These are phyloP conservation scores for Blastobotrys americana DNA, from an alignment of 805 yeast genomes.

Conservation along the genomic window DNA sequence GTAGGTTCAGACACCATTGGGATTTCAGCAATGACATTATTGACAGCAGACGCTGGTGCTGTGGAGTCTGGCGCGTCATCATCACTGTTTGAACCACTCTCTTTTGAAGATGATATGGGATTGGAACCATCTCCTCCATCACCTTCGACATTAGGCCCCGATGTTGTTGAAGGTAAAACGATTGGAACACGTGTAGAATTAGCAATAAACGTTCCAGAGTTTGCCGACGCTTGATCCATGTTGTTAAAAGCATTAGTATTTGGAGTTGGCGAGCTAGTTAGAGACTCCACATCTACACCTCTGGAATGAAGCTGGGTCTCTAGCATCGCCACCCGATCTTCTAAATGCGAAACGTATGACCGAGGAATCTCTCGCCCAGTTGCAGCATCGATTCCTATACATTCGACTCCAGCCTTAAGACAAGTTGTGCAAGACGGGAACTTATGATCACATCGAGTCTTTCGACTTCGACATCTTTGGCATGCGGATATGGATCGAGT, in stretches of 20 bases:
- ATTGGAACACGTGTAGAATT: not conserved
- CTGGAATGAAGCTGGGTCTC: slow-evolving; percentile 42
- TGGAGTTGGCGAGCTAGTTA: too few relatives aligned
- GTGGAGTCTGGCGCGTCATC: slow-evolving; percentile 3
- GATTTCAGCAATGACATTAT: slow-evolving; percentile 23
- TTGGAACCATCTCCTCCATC: not conserved
- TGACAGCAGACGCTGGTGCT: slow-evolving; percentile 15
- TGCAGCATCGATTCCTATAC: slow-evolving; percentile 80
- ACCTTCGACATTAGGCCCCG: not conserved
- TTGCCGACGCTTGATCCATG: not conserved
- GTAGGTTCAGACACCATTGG: slow-evolving; percentile 24
- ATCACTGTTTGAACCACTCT: not conserved
- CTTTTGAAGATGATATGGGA: not conserved
- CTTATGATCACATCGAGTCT: slow-evolving; percentile 59
- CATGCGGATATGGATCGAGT: slow-evolving; percentile 70
- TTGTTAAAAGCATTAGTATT: too few relatives aligned
- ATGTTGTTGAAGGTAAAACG: not conserved
- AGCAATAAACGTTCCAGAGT: not conserved
- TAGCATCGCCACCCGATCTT: slow-evolving; percentile 52
- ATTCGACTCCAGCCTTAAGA: slow-evolving; percentile 56
- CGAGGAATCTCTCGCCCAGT: slow-evolving; percentile 84
- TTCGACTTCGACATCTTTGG: slow-evolving; percentile 66
- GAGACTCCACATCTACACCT: slow-evolving; percentile 27
- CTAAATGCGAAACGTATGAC: slow-evolving; percentile 59
- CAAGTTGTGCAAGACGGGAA: slow-evolving; percentile 64